Conservation (phyloP, 2,329 filamentous ascomycete species). For the Fusarium caatingaense region DNA sequence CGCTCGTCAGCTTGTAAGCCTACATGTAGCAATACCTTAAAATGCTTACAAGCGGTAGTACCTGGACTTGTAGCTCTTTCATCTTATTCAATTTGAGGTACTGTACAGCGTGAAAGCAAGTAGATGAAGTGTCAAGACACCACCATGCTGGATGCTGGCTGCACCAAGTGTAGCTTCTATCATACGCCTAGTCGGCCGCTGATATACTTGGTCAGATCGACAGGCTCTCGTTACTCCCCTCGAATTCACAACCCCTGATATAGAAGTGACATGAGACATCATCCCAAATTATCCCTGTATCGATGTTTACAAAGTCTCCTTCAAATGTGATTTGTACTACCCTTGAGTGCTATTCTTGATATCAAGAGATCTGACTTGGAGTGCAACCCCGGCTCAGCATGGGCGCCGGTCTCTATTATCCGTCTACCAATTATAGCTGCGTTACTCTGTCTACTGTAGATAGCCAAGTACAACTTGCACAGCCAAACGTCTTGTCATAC, state of each 20-base stretch:
- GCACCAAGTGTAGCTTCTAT: not conserved
- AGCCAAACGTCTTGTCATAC: not conserved
- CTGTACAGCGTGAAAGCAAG: not conserved
- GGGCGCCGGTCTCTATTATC: too few relatives aligned
- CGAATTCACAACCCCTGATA: rapidly evolving
- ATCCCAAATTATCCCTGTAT: too few relatives aligned
- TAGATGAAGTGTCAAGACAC: not conserved
- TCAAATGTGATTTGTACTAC: too few relatives aligned
- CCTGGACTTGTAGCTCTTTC: not conserved
- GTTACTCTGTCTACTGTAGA: not conserved
- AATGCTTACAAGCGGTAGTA: too few relatives aligned
- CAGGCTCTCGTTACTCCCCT: not conserved
- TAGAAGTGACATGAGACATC: not conserved
- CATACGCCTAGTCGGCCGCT: not conserved
- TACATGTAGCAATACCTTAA: not conserved
- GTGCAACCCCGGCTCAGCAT: too few relatives aligned
- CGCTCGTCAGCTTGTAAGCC: not conserved
- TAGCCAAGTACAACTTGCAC: not conserved
- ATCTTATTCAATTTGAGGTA: not conserved
- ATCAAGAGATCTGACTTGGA: too few relatives aligned
- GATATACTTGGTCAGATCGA: not conserved
- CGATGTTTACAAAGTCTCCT: too few relatives aligned
- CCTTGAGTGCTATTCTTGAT: too few relatives aligned
- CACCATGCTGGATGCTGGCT: not conserved
- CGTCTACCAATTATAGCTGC: not conserved